Conservation (phyloP, 2,329 filamentous ascomycete species). For the Xylariaceae sp. region DNA sequence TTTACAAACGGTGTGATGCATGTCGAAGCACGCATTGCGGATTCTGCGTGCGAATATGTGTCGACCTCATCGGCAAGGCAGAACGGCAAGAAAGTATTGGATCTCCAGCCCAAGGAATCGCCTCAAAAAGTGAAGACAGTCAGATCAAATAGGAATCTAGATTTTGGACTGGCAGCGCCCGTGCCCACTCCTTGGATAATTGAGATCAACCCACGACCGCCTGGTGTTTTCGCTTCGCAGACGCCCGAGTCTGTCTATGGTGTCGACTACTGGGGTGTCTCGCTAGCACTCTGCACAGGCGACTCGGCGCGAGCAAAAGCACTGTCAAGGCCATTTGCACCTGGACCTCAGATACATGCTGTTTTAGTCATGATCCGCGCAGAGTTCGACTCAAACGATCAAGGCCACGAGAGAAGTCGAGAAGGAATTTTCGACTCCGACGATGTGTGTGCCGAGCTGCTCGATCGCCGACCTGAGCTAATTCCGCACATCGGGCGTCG, state of each 20-base stretch:
- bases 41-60: conserved; percentile 21
- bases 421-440: conserved; percentile 30
- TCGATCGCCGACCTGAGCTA: conserved; percentile 24
- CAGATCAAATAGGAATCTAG: too few species aligned
- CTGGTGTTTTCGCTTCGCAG: conserved; percentile 25
- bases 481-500: conserved; percentile 20
- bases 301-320: conserved; percentile 21
- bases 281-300: conserved; percentile 19
- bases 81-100: conserved; percentile 8
- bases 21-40: conserved; percentile 25
- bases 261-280: conserved; percentile 27
- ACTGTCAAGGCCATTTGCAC: conserved; percentile 21
- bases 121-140: not conserved
- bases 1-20: conserved; percentile 26
- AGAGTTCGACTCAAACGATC: conserved; percentile 21
- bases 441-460: conserved; percentile 28
- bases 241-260: conserved; percentile 26
- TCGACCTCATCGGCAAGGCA: too few species aligned
- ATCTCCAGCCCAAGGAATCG: conserved; percentile 7
- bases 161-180: too few species aligned
- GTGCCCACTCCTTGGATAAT: conserved; percentile 23
- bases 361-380: conserved; percentile 28
- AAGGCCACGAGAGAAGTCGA: too few species aligned
- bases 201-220: conserved; percentile 28
- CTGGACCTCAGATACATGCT: conserved; percentile 22